Evolutionary conservation across 148 eudicot genomes (phyloP), one percentile per base, ranked within the genome.

Genomic region (Simmondsia chinensis): DNA sequence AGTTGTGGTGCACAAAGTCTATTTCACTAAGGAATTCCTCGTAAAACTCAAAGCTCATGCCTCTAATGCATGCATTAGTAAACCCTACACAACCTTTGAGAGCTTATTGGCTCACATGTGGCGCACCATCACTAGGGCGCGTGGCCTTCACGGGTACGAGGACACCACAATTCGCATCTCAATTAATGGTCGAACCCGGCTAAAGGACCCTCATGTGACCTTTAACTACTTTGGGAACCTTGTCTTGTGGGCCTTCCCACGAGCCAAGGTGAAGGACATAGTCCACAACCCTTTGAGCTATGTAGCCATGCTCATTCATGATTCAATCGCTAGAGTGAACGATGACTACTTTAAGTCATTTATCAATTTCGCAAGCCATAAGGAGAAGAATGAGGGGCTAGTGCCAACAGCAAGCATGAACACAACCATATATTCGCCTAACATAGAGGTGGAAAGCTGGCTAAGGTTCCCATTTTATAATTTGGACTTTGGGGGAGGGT

Each of bases 81-180:
- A n/a, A n/a, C n/a, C n/a, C n/a, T n/a, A n/a, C n/a, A n/a, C n/a
- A n/a, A n/a, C n/a, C n/a, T n/a, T 45, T 45, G 50, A 45, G 59
- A 57, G 69, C 55, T 59, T 72, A 12, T 40, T 72, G 12, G 73
- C 77, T 11, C 77, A 72, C 48, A 54, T 72, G 3, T 72, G 77
- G 77, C 47, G 65, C 41, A 43, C 59, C 36, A 57, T 72, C 16
- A 72, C 73, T 0, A 66, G 48, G 41, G 68, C 77, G 1, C 72
- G 77, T 4, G 48, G 64, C 12, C 64, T 72, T 5, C 39, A 22
- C 20, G 54, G 23, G 0, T 2, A 6, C 3, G 65, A 66, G 48
- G 57, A 61, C 15, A 72, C 77, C 14, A 32, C 47, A 3, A 24
- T 66, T 6, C 46, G 65, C 29, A 60, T 72, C 9, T 57, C 73